Percentiles rank a stretch among this genome's conserved stretches.
These are phyloP conservation scores for Centella asiatica DNA, from an alignment of 129 eudicot genomes.

Conservation along the genomic window DNA sequence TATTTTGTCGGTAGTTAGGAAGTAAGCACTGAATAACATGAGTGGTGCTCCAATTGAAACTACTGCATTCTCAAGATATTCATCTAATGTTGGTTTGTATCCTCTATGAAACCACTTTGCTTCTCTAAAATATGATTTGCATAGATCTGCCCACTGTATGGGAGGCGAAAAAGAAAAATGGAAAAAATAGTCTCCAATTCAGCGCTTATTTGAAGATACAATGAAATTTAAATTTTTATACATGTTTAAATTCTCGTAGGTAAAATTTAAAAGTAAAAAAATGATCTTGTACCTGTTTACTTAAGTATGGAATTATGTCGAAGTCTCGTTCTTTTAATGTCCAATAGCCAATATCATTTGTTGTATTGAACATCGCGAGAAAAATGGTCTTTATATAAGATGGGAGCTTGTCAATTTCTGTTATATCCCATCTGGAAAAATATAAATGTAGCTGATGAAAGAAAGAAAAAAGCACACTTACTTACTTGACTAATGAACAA, in stretches of 20 bases:
- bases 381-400: neutral
- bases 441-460: too few species aligned
- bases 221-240: too few species aligned
- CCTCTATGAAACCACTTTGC: neutral
- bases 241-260: neutral
- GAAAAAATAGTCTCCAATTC: neutral
- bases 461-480: too few species aligned
- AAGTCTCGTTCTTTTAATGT: conserved; percentile 7
- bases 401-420: conserved; percentile 4
- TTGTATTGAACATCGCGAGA: conserved; percentile 9
- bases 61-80: conserved; percentile 19
- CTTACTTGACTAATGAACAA: too few species aligned
- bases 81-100: conserved; percentile 19
- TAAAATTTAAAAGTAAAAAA: neutral
- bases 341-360: neutral
- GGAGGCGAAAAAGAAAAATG: too few species aligned
- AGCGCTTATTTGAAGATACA: too few species aligned
- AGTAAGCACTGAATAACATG: neutral
- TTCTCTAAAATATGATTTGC: neutral
- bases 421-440: conserved; percentile 5
- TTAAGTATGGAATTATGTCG: conserved; percentile 7
- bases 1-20: conserved; percentile 6
- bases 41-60: conserved; percentile 1
- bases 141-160: conserved; percentile 4
- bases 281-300: neutral